phyloP scores from a whole-genome alignment of 164 flowering plant genomes.

The Liquidambar formosana region DNA sequence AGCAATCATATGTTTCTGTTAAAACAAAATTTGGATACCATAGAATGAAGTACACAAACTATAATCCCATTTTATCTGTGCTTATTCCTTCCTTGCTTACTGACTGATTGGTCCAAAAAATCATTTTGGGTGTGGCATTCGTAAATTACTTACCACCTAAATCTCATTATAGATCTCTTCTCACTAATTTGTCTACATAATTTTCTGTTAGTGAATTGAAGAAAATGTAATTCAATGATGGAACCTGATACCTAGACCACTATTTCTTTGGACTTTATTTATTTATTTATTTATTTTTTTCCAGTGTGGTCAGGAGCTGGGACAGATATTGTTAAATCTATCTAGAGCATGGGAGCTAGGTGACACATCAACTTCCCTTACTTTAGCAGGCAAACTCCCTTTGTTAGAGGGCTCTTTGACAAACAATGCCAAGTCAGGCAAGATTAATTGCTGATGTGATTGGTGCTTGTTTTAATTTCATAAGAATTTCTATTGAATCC shows the following conservation, averaged over 20 bases:
- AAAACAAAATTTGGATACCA: no score
- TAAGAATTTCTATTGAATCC: slow-evolving; percentile 8
- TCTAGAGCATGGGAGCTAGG: slow-evolving; percentile 90
- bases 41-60: no score
- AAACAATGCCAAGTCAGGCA: slow-evolving; percentile 70
- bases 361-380: slow-evolving; percentile 70
- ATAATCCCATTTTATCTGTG: no score
- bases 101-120: no score
- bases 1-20: no score
- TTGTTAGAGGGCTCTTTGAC: slow-evolving; percentile 46
- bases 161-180: no score
- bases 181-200: no score
- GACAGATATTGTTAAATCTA: slow-evolving; percentile 70
- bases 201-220: no score
- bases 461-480: slow-evolving; percentile 10
- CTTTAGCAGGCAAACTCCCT: slow-evolving; percentile 66
- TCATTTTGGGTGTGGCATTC: no score
- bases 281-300: slow-evolving; percentile 17
- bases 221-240: neutral
- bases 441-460: slow-evolving; percentile 15
- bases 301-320: slow-evolving; percentile 93
- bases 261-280: neutral
- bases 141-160: no score
- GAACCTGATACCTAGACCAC: neutral
- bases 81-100: no score